Conservation (phyloP, 2,329 filamentous ascomycete genomes). For the Alternaria viburni region DNA sequence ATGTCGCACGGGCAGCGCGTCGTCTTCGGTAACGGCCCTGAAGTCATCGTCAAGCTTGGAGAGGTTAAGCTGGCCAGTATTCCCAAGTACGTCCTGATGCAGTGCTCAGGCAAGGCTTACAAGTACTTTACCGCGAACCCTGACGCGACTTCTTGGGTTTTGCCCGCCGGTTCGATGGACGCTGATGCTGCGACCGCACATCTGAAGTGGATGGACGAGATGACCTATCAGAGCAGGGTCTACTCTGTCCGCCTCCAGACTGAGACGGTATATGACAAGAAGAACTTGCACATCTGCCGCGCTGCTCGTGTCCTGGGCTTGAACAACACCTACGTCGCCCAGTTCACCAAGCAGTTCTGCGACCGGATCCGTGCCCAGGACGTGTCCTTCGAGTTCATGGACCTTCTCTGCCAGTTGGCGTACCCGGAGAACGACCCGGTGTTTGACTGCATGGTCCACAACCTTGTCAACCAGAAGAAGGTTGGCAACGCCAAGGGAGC, state of each 20-base stretch:
- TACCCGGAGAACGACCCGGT: slow-evolving; percentile 34
- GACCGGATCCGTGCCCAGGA: slow-evolving; percentile 31
- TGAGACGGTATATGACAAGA: slow-evolving; percentile 18
- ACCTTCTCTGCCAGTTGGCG: slow-evolving; percentile 20
- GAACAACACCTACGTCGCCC: slow-evolving; percentile 37
- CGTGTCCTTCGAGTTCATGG: slow-evolving; percentile 20
- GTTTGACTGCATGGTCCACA: slow-evolving; percentile 37
- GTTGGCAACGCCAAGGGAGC: background rate
- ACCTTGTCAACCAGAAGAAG: slow-evolving; percentile 21
- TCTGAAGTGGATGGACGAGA: slow-evolving; percentile 34
- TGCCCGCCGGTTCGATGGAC: slow-evolving; percentile 26
- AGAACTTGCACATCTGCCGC: slow-evolving; percentile 33
- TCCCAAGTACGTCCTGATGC: slow-evolving; percentile 37
- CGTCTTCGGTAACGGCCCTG: slow-evolving; percentile 27
- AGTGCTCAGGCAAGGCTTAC: slow-evolving; percentile 30
- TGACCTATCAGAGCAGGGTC: slow-evolving; percentile 26
- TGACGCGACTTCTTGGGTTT: slow-evolving; percentile 12
- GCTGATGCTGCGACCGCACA: slow-evolving; percentile 19
- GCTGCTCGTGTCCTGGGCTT: slow-evolving; percentile 33
- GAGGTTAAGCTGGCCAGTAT: slow-evolving; percentile 14
- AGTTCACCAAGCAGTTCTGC: slow-evolving; percentile 40
- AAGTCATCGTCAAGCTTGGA: slow-evolving; percentile 28
- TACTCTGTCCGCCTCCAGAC: slow-evolving; percentile 31
- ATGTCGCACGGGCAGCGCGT: slow-evolving; percentile 28
- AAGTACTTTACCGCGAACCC: slow-evolving; percentile 28